These are phyloP conservation scores for Cladosporium phlei DNA, from an alignment of 2,329 filamentous ascomycete genomes.

Conservation along the genomic window DNA sequence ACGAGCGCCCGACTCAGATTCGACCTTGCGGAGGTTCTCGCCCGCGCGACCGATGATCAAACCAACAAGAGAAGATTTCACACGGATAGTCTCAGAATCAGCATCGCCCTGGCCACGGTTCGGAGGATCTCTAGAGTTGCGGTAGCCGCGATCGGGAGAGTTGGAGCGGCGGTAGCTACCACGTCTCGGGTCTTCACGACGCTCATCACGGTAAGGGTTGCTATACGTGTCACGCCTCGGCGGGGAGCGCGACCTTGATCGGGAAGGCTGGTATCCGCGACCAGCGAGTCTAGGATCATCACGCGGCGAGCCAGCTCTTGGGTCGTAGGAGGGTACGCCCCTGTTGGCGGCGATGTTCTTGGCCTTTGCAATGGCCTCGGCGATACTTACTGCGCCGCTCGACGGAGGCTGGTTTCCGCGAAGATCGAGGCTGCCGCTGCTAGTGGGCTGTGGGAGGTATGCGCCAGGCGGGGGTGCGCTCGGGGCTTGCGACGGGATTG, in stretches of 20 bases:
- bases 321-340: slow-evolving; percentile 54
- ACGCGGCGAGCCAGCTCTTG: slow-evolving; percentile 31
- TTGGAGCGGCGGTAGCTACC: slow-evolving; percentile 63
- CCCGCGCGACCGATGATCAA: slow-evolving; percentile 87
- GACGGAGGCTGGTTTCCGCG: slow-evolving; percentile 74
- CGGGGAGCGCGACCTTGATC: slow-evolving; percentile 67
- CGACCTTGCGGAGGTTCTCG: slow-evolving; percentile 81
- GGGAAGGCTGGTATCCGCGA: slow-evolving; percentile 57
- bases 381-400: slow-evolving; percentile 76
- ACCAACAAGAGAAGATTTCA: slow-evolving; percentile 81
- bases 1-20: slow-evolving; percentile 73
- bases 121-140: slow-evolving; percentile 24
- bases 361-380: slow-evolving; percentile 79
- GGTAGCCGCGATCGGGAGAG: slow-evolving; percentile 50
- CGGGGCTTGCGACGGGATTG: slow-evolving; percentile 33
- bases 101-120: slow-evolving; percentile 46
- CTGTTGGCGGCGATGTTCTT: slow-evolving; percentile 77
- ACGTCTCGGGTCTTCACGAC: slow-evolving; percentile 62
- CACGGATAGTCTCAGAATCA: slow-evolving; percentile 74
- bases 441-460: slow-evolving; percentile 61
- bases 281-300: slow-evolving; percentile 47
- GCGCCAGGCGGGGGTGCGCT: slow-evolving; percentile 25
- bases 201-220: slow-evolving; percentile 81
- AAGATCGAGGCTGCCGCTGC: slow-evolving; percentile 72
- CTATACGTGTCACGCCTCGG: slow-evolving; percentile 61